Conservation (phyloP, 305 asterid species). For the Solanum hybrid region DNA sequence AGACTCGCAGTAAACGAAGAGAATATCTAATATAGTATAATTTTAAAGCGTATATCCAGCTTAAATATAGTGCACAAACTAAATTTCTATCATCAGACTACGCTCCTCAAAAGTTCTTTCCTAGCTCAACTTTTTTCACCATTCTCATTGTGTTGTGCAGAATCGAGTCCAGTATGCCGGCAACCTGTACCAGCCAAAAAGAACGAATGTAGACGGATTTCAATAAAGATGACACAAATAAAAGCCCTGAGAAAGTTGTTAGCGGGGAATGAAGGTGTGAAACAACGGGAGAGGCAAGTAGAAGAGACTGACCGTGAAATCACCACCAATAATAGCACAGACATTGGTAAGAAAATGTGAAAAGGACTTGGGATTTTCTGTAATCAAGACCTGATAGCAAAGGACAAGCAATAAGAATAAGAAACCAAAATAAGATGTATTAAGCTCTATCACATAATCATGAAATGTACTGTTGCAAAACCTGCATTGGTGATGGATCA, state of each 20-base stretch:
- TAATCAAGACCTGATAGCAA: slow-evolving; percentile 55
- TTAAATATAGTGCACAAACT: neutral
- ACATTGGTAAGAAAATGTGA: slow-evolving; percentile 82
- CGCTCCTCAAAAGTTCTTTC: slow-evolving; percentile 58
- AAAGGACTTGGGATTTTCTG: slow-evolving; percentile 74
- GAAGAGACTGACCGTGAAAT: slow-evolving; percentile 74
- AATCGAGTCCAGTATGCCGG: slow-evolving; percentile 82
- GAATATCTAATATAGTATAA: neutral
- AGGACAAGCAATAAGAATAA: neutral
- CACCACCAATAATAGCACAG: slow-evolving; percentile 96
- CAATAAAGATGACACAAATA: neutral
- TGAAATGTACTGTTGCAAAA: slow-evolving; percentile 7
- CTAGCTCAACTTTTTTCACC: slow-evolving; percentile 79
- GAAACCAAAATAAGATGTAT: neutral
- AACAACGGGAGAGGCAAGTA: neutral
- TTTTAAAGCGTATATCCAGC: neutral
- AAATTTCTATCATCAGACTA: neutral
- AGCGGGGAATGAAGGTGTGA: neutral
- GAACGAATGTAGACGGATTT: neutral
- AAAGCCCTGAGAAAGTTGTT: neutral
- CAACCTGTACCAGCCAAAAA: slow-evolving; percentile 55
- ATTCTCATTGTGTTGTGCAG: slow-evolving; percentile 62
- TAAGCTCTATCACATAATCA: neutral
- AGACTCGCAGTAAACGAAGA: neutral
- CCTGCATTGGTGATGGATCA: slow-evolving; percentile 97